These are phyloP conservation scores for Pachyrhizus erosus DNA, from an alignment of 306 rosid species.

Conservation along the genomic window DNA sequence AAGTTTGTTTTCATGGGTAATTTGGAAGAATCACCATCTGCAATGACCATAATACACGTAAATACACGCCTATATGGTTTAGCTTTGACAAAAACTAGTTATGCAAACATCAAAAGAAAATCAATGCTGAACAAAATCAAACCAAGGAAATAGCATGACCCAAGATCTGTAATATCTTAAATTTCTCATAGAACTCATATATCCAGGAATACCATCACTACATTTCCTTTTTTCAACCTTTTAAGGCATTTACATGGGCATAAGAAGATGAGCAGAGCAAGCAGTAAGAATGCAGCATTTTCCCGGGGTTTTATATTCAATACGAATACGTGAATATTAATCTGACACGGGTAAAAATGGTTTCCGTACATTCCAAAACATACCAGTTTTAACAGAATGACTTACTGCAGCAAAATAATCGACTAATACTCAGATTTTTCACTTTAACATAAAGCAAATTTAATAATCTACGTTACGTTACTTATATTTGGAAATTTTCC, in stretches of 20 bases:
- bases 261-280: background rate
- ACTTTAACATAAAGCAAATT: background rate
- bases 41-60: constrained; percentile 44
- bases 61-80: constrained; percentile 32
- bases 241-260: background rate
- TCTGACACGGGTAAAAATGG: background rate
- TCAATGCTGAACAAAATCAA: constrained; percentile 11
- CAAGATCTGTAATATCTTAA: constrained; percentile 1
- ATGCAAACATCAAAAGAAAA: background rate
- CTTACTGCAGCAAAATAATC: constrained; percentile 14
- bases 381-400: constrained; percentile 9
- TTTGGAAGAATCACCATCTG: constrained; percentile 86
- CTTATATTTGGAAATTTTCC: background rate
- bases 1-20: constrained; percentile 49
- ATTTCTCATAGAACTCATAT: background rate
- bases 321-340: background rate
- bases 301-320: constrained; percentile 5
- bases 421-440: background rate
- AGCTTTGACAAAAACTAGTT: background rate
- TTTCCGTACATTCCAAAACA: background rate
- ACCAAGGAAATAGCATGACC: background rate
- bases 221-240: background rate
- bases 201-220: background rate
- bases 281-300: constrained; percentile 1
- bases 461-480: background rate